Base-by-base conservation (phyloP, 768 basidiomycete species). In the Boletales sp. region DNA sequence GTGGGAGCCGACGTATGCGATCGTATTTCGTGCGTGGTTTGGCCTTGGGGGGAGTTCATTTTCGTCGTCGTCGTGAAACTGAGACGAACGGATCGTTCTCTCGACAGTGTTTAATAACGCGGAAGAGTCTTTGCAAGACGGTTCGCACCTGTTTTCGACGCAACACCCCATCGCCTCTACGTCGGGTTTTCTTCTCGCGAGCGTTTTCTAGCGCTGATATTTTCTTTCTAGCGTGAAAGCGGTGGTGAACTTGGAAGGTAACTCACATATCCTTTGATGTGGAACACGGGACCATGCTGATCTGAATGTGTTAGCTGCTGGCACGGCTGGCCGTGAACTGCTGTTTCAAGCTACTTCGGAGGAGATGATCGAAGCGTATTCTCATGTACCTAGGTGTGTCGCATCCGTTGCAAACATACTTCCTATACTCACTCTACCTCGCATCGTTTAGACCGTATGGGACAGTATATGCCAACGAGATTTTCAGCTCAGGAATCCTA, bases 301-400 rank as follows among this genome's bases (percentile, higher is more conserved):
- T 37, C 36, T 36, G 14, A 31, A 30, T 27, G 29, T 45, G 8
- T 35, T 42, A 87, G 94, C 90, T 54, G 92, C 91, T 35, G 95
- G 94, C 0, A 84, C 85, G 2, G 83, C 81, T 7, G 94, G 95
- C 0, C 87, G 84, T 24, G 94, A 94, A 59, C 70, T 97, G 8
- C 78, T 97, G 14, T 98, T 98, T 74, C 95, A 98, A 73, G 95
- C 94, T 0, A 97, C 94, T 0, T 92, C 90, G 6, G 82, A 91
- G 60, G 82, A 97, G 67, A 97, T 98, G 94, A 89, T 97, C 6
- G 77, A 86, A 42, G 94, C 92, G 0, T 94, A 94, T 62, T 82
- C 89, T 0, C 78, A 84, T 57, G 90, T 90, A 0, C 91, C 93
- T 3, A 76, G 87, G 88, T 83, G 51, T 40, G 65, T 53, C 19